phyloP scores from a whole-genome alignment of 2,329 filamentous ascomycete species.

The Ophiosphaerella herpotricha region DNA sequence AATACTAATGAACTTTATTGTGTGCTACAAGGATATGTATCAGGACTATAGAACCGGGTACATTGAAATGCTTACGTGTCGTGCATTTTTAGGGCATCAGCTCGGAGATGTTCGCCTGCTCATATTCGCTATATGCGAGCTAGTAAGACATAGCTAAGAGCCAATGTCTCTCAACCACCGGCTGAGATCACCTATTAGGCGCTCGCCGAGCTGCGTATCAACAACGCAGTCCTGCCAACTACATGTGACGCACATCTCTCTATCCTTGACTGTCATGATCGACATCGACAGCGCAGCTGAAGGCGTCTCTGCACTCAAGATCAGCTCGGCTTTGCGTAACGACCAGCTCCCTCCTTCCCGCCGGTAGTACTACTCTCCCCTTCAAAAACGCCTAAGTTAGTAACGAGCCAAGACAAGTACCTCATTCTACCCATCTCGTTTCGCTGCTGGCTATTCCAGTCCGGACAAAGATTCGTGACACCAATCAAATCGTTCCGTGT shows the following conservation, averaged over 20 bases:
- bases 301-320: slow-evolving; percentile 16
- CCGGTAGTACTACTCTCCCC: slow-evolving; percentile 1
- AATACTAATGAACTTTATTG: too few species aligned
- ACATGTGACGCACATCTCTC: slow-evolving; percentile 14
- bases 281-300: slow-evolving; percentile 16
- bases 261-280: slow-evolving; percentile 17
- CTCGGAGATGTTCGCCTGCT: too few species aligned
- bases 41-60: too few species aligned
- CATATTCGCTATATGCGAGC: too few species aligned
- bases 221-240: slow-evolving; percentile 14
- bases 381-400: slow-evolving; percentile 19
- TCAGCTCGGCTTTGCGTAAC: slow-evolving; percentile 11
- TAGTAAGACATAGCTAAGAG: slow-evolving; percentile 3
- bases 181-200: slow-evolving; percentile 14
- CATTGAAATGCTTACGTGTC: too few species aligned
- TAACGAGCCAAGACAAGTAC: slow-evolving; percentile 21
- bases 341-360: slow-evolving; percentile 11
- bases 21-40: too few species aligned
- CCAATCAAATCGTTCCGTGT: slow-evolving; percentile 5
- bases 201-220: slow-evolving; percentile 10
- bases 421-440: slow-evolving; percentile 7
- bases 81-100: too few species aligned
- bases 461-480: slow-evolving; percentile 7
- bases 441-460: slow-evolving; percentile 14
- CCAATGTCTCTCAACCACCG: slow-evolving; percentile 15